phyloP scores from a whole-genome alignment of 768 basidiomycete species.

The Auricularia cornea region DNA sequence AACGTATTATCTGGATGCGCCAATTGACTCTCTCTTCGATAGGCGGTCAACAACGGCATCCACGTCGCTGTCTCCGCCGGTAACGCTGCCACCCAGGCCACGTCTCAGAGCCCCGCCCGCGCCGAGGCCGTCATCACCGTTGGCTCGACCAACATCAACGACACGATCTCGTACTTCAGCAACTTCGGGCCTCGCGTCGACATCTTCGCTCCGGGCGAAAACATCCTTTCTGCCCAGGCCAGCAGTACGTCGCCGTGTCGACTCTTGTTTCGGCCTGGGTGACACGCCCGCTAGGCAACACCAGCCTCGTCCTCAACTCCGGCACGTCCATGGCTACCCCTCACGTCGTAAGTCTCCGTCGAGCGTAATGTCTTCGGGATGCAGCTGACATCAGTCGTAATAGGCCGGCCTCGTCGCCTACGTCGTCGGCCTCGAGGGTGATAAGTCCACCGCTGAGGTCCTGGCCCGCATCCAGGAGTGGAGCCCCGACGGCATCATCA shows the following conservation, averaged over 20 bases:
- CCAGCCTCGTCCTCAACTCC: slow-evolving; percentile 63
- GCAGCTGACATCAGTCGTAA: too few relatives aligned
- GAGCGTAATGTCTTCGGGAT: too few relatives aligned
- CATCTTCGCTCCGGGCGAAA: slow-evolving; percentile 10
- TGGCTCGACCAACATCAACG: slow-evolving; percentile 9
- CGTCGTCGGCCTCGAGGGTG: slow-evolving; percentile 24
- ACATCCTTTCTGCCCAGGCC: slow-evolving; percentile 8
- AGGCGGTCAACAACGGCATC: slow-evolving; percentile 5
- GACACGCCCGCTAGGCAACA: slow-evolving; percentile 15
- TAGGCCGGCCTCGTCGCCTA: slow-evolving; percentile 32
- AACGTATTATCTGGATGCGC: background rate
- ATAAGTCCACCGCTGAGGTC: slow-evolving; percentile 24
- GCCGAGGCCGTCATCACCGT: slow-evolving; percentile 8
- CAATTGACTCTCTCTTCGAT: slow-evolving; percentile 27
- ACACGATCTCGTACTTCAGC: slow-evolving; percentile 9
- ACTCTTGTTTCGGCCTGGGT: background rate
- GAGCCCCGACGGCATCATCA: slow-evolving; percentile 21
- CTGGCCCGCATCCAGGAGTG: slow-evolving; percentile 19
- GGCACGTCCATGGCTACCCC: slow-evolving; percentile 96
- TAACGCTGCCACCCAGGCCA: slow-evolving; percentile 7
- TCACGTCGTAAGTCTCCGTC: slow-evolving; percentile 33
- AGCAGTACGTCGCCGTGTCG: background rate
- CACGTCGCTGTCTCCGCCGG: slow-evolving; percentile 12
- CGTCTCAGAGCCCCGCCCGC: slow-evolving; percentile 6
- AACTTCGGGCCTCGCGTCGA: slow-evolving; percentile 10